These are phyloP conservation scores for Eimeria sp. DNA, from an alignment of 169 alveolate genomes.

Conservation along the genomic window DNA sequence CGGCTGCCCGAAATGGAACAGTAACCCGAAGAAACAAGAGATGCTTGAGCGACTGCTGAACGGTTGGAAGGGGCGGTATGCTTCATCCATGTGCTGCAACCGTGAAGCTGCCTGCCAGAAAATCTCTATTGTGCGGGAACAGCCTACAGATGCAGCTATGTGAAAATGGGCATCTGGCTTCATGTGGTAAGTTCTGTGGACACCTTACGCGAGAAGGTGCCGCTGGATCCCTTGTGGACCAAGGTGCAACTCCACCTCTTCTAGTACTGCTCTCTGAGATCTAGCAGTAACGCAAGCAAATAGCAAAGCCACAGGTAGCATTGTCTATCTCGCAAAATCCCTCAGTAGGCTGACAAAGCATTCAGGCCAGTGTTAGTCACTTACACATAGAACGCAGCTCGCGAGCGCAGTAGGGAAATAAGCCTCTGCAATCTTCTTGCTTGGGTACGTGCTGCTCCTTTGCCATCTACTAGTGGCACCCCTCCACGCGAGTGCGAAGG, in stretches of 20 bases:
- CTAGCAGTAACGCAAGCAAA: background rate
- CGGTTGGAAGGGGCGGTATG: background rate
- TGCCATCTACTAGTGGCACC: background rate
- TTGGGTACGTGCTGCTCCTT: background rate
- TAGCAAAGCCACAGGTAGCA: background rate
- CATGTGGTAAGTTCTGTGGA: background rate
- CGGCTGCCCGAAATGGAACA: background rate
- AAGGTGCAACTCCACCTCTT: conserved; percentile 33
- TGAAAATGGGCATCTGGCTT: background rate
- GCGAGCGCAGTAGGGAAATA: conserved; percentile 37
- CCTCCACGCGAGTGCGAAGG: background rate
- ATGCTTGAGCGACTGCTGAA: background rate
- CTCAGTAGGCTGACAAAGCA: background rate
- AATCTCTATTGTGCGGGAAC: background rate
- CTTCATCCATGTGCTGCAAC: background rate
- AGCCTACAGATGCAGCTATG: background rate
- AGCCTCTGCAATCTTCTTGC: conserved; percentile 50
- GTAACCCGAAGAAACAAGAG: background rate
- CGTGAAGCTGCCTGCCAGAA: background rate
- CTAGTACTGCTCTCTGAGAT: conserved; percentile 31
- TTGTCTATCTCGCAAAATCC: background rate
- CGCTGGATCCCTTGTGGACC: conserved; percentile 77
- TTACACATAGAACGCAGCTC: conserved; percentile 46
- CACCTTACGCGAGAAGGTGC: conserved; percentile 60
- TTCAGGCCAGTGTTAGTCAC: background rate